Evolutionary conservation across 176 grass and related monocot genomes (phyloP), one percentile per base, ranked within the genome.

Genomic region (Tillandsia fasciculata): DNA sequence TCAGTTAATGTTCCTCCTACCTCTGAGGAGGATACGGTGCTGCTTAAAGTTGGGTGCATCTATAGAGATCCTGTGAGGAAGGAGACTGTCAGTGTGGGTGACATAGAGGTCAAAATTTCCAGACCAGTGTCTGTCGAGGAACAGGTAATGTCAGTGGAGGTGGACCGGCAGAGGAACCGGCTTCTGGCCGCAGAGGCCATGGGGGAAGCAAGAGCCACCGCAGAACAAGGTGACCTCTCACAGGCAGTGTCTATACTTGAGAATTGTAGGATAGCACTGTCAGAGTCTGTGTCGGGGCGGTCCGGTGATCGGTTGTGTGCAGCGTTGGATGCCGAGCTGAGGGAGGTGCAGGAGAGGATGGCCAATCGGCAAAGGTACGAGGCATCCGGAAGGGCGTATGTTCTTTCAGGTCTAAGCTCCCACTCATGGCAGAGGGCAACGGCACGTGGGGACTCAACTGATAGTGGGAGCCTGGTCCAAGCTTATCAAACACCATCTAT

Each of bases 361-460:
- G 85, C 80, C 2, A 83, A 74, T 70, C 85, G 72, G 50, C 91
- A 96, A 61, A 81, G 75, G 50, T 96, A 96, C 0, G 87, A 91
- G 75, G 85, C 79, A 11, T 86, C 87, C 0, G 91, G 91, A 5
- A 75, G 91, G 7, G 91, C 91, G 9, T 96, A 91, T 3, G 86
- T 96, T 28, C 83, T 96, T 10, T 96, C 91, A 0, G 87, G 91
- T 27, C 68, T 96, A 70, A 96, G 91, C 75, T 96, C 91, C 1
- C 91, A 96, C 69, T 91, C 85, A 10, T 96, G 91, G 85, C 91
- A 96, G 48, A 69, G 91, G 52, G 91, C 91, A 71, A 96, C 91
- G 0, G 76, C 82, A 1, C 91, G 87, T 0, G 91, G 91, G 0
- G 78, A 91, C 64, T 89, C 81, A 1, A 89, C 83, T 0, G 78